Conservation (phyloP, 2,329 filamentous ascomycete genomes). For the Stachybotrys chartarum region DNA sequence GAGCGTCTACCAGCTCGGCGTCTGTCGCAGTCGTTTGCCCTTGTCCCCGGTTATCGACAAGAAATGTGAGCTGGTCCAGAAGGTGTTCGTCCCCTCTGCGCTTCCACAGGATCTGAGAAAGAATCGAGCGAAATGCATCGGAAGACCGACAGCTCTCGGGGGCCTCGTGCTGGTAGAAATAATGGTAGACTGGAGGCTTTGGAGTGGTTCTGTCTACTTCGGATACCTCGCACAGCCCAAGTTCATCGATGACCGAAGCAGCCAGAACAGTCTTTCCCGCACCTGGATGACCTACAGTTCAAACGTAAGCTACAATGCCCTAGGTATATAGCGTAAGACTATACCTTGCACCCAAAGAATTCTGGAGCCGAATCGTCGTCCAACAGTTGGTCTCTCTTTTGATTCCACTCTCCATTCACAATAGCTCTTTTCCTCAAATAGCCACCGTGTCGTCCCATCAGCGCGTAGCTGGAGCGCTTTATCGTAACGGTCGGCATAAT, state of each 20-base stretch:
- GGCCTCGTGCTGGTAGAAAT: not conserved
- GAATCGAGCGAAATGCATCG: not conserved
- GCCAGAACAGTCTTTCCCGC: not conserved
- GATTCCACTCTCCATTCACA: too few species aligned
- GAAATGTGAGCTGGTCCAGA: not conserved
- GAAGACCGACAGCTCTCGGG: not conserved
- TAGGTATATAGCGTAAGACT: too few species aligned
- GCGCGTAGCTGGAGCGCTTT: too few species aligned
- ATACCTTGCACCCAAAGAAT: too few species aligned
- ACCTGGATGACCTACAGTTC: not conserved
- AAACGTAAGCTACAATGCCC: too few species aligned
- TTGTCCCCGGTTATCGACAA: not conserved
- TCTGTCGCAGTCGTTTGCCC: not conserved
- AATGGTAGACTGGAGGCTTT: not conserved
- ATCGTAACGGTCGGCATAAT: too few species aligned
- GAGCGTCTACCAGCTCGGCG: not conserved
- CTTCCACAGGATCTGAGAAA: not conserved
- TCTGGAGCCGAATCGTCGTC: too few species aligned
- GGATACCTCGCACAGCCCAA: not conserved
- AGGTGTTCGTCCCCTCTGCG: not conserved
- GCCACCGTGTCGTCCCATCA: too few species aligned
- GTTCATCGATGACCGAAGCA: not conserved
- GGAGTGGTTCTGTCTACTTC: not conserved
- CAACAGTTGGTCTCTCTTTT: too few species aligned
- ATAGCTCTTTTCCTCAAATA: too few species aligned